A percentile compares a stretch with the other conserved stretches of the same genome.
These are phyloP conservation scores for Euphorbia pulcherrima DNA, from an alignment of 345 rosid genomes.

Conservation along the genomic window DNA sequence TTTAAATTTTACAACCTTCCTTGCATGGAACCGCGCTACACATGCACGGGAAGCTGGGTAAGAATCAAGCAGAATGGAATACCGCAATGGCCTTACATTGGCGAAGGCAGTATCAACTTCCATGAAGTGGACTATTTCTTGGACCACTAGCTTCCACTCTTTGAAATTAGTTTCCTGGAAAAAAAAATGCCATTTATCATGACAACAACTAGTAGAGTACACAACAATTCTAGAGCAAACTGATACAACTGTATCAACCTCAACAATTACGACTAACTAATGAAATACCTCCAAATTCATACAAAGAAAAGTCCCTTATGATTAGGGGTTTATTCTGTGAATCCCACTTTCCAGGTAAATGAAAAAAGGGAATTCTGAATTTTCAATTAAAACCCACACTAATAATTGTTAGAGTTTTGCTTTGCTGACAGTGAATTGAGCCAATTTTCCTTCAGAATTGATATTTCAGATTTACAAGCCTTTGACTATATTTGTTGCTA, in stretches of 20 bases:
- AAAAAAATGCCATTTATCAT: slow-evolving; percentile 6
- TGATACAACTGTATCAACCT: background rate
- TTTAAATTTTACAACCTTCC: slow-evolving; percentile 67
- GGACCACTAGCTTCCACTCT: slow-evolving; percentile 87
- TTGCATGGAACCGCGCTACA: slow-evolving; percentile 79
- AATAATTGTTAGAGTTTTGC: background rate
- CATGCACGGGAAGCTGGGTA: slow-evolving; percentile 70
- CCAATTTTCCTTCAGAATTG: background rate
- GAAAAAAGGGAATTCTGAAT: background rate
- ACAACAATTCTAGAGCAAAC: background rate
- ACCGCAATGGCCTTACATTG: slow-evolving; percentile 70
- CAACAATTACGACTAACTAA: background rate
- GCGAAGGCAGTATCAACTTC: slow-evolving; percentile 40
- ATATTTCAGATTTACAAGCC: background rate
- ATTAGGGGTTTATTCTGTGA: background rate
- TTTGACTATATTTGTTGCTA: background rate
- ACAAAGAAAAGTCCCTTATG: background rate
- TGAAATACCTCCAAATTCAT: background rate
- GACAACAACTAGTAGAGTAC: background rate
- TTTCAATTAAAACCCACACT: background rate
- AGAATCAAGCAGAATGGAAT: slow-evolving; percentile 57
- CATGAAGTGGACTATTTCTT: slow-evolving; percentile 69
- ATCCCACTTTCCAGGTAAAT: background rate
- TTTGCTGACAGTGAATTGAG: background rate
- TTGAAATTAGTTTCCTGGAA: slow-evolving; percentile 76